Percentiles rank a stretch among this genome's conserved stretches.
Conservation (phyloP, 345 rosid genomes). For the Citrus sp. region DNA sequence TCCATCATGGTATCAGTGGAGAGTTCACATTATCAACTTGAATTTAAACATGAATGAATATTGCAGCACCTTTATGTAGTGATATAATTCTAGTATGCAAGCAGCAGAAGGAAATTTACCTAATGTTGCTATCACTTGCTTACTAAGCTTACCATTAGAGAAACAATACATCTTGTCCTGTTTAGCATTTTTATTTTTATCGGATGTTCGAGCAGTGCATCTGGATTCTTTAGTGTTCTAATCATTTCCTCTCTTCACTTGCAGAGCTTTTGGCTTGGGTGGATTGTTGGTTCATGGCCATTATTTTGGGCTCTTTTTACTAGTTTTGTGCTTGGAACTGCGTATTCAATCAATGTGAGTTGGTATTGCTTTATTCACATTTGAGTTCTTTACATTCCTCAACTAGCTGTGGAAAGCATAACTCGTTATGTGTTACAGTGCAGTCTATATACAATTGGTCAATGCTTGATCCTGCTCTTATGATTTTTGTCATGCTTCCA, state of each 20-base stretch:
- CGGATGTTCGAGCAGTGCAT: background rate
- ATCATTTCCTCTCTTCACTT: conserved; percentile 1
- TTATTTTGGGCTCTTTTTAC: conserved; percentile 88
- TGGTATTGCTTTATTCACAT: background rate
- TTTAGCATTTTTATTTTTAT: background rate
- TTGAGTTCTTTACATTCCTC: background rate
- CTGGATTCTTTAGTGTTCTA: conserved; percentile 12
- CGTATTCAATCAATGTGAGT: conserved; percentile 93
- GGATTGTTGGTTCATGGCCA: conserved; percentile 94
- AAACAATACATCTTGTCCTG: background rate
- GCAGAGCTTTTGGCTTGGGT: conserved; percentile 92
- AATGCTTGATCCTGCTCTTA: background rate
- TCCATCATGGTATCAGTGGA: conserved; percentile 59
- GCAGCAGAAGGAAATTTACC: background rate
- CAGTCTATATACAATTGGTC: background rate
- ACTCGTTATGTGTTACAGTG: background rate
- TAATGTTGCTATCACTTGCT: background rate
- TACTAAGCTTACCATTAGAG: background rate
- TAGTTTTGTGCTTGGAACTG: conserved; percentile 92
- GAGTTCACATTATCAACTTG: background rate
- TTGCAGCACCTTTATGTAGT: background rate
- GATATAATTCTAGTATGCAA: background rate
- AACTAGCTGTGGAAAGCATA: background rate
- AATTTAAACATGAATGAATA: background rate
- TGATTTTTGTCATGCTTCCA: background rate